Evolutionary conservation across 2,329 filamentous ascomycete genomes (phyloP).

Genomic region (Leptographium procerum): DNA sequence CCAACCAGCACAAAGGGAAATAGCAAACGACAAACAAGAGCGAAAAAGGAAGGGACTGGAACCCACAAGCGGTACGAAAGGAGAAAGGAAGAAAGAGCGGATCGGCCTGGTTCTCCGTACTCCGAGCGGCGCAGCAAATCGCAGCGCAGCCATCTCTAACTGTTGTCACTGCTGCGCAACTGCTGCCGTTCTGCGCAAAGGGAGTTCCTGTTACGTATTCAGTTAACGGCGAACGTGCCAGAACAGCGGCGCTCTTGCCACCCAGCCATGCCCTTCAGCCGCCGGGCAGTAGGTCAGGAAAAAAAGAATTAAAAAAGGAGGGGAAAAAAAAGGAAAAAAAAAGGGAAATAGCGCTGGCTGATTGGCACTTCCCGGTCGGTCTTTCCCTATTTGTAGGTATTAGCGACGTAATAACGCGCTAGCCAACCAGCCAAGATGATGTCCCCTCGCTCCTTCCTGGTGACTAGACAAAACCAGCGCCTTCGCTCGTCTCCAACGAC

Average conservation of each 20-base stretch:
- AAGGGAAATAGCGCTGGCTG: too few species aligned
- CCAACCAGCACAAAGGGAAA: background rate
- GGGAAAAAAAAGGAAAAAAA: too few species aligned
- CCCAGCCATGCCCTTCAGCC: background rate
- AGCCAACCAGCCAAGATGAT: conserved; percentile 17
- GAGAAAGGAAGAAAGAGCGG: background rate
- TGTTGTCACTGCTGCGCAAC: too few species aligned
- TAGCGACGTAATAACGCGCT: background rate
- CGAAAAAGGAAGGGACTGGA: background rate
- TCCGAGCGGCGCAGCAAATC: background rate
- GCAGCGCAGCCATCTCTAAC: background rate
- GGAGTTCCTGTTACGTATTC: background rate
- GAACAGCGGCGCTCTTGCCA: background rate
- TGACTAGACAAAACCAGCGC: conserved; percentile 19
- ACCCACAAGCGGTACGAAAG: background rate
- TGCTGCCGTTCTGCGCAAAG: too few species aligned
- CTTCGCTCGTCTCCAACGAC: conserved; percentile 5
- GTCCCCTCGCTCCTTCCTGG: conserved; percentile 27
- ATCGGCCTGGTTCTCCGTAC: background rate
- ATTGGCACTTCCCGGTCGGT: background rate
- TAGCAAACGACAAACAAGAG: background rate
- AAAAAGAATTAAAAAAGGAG: too few species aligned
- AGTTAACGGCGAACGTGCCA: background rate
- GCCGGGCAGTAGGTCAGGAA: background rate
- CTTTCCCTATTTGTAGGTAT: background rate